These are phyloP conservation scores for Trypanosoma congolense DNA, from an alignment of 208 protist genomes.

Conservation along the genomic window DNA sequence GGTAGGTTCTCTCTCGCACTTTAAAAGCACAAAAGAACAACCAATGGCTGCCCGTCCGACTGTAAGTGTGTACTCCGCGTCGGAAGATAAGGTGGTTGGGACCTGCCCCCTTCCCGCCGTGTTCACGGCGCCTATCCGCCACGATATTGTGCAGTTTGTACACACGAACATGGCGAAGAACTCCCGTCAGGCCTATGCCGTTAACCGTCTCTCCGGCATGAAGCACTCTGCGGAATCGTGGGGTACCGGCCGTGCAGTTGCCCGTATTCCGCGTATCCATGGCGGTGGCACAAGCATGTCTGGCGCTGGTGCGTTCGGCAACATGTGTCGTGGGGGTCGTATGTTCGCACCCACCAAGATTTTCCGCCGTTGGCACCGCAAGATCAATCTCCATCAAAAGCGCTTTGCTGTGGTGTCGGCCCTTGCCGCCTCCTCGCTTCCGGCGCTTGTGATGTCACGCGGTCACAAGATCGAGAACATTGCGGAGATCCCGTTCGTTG, in stretches of 20 bases:
- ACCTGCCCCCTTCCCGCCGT: conserved; percentile 74
- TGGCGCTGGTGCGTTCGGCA: conserved; percentile 99
- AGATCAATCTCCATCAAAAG: conserved; percentile 96
- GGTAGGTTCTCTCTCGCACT: conserved; percentile 24
- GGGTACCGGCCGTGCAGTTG: conserved; percentile 99
- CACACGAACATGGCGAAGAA: conserved; percentile 98
- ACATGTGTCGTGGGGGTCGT: conserved; percentile 99
- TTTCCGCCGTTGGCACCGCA: conserved; percentile 96
- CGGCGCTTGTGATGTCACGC: conserved; percentile 96
- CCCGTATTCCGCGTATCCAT: conserved; percentile 98
- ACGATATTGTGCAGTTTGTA: conserved; percentile 90
- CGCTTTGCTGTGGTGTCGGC: conserved; percentile 97
- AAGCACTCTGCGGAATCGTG: conserved; percentile 98
- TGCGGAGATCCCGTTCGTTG: conserved; percentile 96
- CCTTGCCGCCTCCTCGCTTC: conserved; percentile 95
- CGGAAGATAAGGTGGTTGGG: conserved; percentile 72
- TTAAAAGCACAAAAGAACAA: conserved; percentile 25
- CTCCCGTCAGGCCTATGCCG: conserved; percentile 95
- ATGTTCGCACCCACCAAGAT: conserved; percentile 99
- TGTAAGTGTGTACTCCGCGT: conserved; percentile 84
- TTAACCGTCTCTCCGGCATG: conserved; percentile 93
- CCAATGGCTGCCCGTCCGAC: conserved; percentile 79
- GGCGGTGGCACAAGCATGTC: conserved; percentile 97
- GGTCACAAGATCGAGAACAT: conserved; percentile 96
- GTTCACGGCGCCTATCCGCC: conserved; percentile 81